Evolutionary conservation across 352 stramenopile genomes (phyloP).

Genomic region (Heterotrichella gracilis): DNA sequence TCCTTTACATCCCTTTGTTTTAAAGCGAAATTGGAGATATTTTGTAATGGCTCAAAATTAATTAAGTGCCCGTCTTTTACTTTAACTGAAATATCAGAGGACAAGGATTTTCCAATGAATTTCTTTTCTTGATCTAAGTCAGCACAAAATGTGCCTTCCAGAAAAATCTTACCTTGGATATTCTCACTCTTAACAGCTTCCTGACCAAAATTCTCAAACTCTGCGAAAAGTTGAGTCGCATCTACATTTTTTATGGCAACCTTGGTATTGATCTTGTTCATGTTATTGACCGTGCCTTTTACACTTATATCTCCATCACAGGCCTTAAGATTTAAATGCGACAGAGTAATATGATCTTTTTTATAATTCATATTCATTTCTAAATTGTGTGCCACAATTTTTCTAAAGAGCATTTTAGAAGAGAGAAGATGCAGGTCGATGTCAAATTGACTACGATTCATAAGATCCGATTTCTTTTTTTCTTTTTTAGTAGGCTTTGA

Average conservation of each 20-base stretch:
- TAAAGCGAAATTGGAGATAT: not conserved
- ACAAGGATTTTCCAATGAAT: not conserved
- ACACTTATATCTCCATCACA: not conserved
- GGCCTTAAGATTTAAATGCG: not conserved
- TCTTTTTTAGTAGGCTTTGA: not conserved
- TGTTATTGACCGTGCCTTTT: not conserved
- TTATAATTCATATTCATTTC: not conserved
- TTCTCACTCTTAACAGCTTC: not conserved
- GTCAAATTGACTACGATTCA: no score
- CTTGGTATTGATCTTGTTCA: not conserved
- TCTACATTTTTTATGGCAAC: not conserved
- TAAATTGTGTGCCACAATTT: not conserved
- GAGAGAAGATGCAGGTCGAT: not conserved
- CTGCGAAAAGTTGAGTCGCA: not conserved
- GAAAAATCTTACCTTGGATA: not conserved
- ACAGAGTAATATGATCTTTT: not conserved
- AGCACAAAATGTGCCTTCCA: not conserved
- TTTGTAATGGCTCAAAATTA: not conserved
- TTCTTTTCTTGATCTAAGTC: not conserved
- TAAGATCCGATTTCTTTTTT: no score
- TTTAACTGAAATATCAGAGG: not conserved
- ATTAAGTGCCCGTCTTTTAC: not conserved
- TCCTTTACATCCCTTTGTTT: not conserved
- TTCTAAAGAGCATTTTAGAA: not conserved
- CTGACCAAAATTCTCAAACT: slow-evolving; percentile 5